Evolutionary conservation across 2,329 filamentous ascomycete genomes (phyloP), one percentile per base, ranked within the genome.

Genomic region (Alternaria longipes): DNA sequence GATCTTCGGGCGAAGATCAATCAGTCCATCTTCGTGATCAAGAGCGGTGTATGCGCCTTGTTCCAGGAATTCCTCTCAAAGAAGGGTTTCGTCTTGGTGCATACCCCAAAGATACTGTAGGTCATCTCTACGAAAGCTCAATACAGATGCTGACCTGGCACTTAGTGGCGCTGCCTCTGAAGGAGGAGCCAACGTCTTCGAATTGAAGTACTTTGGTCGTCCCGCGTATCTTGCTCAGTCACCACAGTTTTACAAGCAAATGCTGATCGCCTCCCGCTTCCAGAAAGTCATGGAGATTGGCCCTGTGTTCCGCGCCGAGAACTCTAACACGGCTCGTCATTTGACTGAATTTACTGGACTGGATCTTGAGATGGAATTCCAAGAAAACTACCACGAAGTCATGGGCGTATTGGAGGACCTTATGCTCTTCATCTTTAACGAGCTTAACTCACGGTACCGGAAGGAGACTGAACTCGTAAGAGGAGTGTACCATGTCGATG

Each of bases 1-100:
- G 94, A 97, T 82, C 91, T 97, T 76, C 90, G 95, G 59, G 92
- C 93, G 1, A 92, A 93, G 64, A 91, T 96, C 64, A 96, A 95
- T 81, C 92, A 96, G 78, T 93, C 94, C 60, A 93, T 93, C 74
- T 94, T 94, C 84, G 80, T 84, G 73, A 87, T 90, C 74, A 89
- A 87, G 66, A 84, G 84, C 74, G 88, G 86, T 59, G 88, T 91
- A 40, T 85, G 87, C 62, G 84, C 86, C 63, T 84, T 95, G 12
- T 96, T 96, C 80, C 84, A 86, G 60, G 89, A 93, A 69, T 98
- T 94, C 79, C 89, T 97, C 68, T 85, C 90, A 62, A 84, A 86
- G 66, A 87, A 87, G 61, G 87, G 89, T 55, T 97, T 97, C 79
- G 89, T 90, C 66, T 88, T 92, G 78, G 93, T 97, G 74, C 92